phyloP scores from a whole-genome alignment of 1,284 basidiomycete species.

The Ganoderma sinense region DNA sequence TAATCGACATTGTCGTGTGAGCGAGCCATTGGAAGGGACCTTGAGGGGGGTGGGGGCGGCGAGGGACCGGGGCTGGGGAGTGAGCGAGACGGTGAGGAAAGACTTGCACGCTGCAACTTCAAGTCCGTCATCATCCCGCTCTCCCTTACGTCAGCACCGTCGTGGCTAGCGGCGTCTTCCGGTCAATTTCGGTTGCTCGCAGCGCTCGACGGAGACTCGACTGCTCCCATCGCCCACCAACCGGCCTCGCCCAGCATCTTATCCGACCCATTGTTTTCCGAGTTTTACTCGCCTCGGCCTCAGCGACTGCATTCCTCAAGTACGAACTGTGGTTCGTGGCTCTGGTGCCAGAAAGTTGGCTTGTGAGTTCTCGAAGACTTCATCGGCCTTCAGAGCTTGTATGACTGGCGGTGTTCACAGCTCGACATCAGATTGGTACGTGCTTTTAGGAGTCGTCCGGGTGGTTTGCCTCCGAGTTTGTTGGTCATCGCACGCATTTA shows the following conservation, averaged over 20 bases:
- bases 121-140: conserved; percentile 18
- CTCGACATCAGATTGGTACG: background rate
- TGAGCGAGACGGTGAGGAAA: conserved; percentile 30
- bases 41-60: conserved; percentile 1
- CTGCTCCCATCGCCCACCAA: too few species aligned
- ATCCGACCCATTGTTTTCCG: too few species aligned
- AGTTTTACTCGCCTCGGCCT: background rate
- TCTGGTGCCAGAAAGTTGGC: background rate
- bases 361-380: background rate
- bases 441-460: background rate
- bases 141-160: conserved; percentile 20
- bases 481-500: background rate
- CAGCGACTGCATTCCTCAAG: background rate
- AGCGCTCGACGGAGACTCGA: too few species aligned
- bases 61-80: conserved; percentile 3
- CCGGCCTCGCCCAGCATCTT: background rate
- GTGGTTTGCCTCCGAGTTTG: background rate
- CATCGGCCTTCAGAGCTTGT: conserved; percentile 3
- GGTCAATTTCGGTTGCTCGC: background rate
- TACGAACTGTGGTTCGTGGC: background rate
- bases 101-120: conserved; percentile 15
- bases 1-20: conserved; percentile 18
- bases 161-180: conserved; percentile 2
- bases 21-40: conserved; percentile 23
- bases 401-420: conserved; percentile 1